Conservation (phyloP, 257 asterid species). For the Linaria vulgaris region DNA sequence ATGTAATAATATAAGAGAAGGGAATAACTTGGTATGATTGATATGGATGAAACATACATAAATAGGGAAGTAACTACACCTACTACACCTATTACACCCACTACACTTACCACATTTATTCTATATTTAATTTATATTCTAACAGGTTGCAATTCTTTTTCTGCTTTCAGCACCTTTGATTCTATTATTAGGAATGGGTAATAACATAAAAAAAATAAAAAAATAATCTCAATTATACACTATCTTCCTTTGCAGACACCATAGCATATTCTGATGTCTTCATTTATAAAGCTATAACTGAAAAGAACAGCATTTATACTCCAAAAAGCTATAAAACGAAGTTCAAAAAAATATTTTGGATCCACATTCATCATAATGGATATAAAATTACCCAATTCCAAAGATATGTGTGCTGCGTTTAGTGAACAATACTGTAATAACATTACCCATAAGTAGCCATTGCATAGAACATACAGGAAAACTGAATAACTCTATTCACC, state of each 20-base stretch:
- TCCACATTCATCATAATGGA: conserved; percentile 10
- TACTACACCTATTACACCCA: no score
- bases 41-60: no score
- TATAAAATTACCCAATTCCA: conserved; percentile 1
- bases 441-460: conserved; percentile 11
- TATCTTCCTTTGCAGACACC: conserved; percentile 3
- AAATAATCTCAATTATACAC: neutral
- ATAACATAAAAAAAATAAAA: no score
- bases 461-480: conserved; percentile 14
- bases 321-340: conserved; percentile 5
- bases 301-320: conserved; percentile 12
- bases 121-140: no score
- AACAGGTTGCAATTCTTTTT: no score
- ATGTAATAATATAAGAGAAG: no score
- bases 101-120: no score
- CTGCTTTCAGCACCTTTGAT: no score
- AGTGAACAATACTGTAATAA: neutral
- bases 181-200: no score
- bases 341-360: neutral
- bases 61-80: no score
- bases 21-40: no score
- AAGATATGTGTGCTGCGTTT: neutral
- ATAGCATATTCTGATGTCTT: conserved; percentile 4
- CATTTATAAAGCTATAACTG: conserved; percentile 10
- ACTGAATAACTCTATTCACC: conserved; percentile 44